These are phyloP conservation scores for Meyerozyma smithsonii DNA, from an alignment of 1,139 yeast species.

Conservation along the genomic window DNA sequence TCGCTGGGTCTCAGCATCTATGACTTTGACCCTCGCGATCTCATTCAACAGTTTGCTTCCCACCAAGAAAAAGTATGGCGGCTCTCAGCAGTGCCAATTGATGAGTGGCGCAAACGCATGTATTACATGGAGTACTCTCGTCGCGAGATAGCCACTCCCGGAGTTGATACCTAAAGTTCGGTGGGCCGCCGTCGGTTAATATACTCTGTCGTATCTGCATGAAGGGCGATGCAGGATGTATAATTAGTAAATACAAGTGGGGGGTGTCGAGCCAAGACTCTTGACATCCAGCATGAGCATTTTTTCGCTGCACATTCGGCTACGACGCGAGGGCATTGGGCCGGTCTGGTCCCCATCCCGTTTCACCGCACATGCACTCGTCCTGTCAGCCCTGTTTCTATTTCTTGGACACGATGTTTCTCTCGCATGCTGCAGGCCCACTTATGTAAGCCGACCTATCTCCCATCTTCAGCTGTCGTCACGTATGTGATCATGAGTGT, in stretches of 20 bases:
- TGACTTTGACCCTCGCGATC: constrained; percentile 10
- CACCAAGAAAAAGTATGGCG: constrained; percentile 1
- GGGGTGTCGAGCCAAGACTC: no score
- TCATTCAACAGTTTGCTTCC: constrained; percentile 5
- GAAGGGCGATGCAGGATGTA: background rate
- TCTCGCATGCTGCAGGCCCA: no score
- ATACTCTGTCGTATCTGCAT: background rate
- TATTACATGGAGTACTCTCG: constrained; percentile 8
- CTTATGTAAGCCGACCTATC: no score
- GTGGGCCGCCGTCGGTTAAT: background rate
- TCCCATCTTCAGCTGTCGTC: no score
- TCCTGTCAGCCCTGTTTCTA: no score
- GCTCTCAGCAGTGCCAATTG: constrained; percentile 3
- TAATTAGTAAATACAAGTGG: no score
- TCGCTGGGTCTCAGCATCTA: constrained; percentile 9
- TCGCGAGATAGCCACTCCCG: constrained; percentile 4
- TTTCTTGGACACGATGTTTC: no score
- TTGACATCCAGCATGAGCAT: no score
- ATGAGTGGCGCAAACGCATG: constrained; percentile 5
- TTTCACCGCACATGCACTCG: no score
- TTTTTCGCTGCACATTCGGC: no score
- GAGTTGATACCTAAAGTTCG: background rate
- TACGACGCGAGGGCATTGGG: no score
- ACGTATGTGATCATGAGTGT: background rate
- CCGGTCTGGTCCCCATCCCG: no score